A percentile compares a stretch with the other conserved stretches of the same genome.
Conservation (phyloP, 2,329 filamentous ascomycete genomes). For the Periconia digitata region DNA sequence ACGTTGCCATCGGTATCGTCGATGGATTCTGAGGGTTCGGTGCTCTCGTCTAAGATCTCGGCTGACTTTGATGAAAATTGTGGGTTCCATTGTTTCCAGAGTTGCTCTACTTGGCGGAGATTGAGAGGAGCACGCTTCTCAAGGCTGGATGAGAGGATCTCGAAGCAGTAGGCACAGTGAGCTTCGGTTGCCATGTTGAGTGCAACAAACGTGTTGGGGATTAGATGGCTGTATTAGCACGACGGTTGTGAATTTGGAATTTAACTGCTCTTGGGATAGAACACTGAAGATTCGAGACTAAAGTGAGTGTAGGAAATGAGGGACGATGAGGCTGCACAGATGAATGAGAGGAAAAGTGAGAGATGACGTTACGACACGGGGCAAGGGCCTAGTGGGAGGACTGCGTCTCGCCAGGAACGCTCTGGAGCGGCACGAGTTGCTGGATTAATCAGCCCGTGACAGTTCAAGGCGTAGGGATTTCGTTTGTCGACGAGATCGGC, state of each 20-base stretch:
- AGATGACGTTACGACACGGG: slow-evolving; percentile 13
- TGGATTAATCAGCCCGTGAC: slow-evolving; percentile 1
- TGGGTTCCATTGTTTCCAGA: slow-evolving; percentile 63
- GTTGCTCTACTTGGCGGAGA: slow-evolving; percentile 69
- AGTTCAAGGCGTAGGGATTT: slow-evolving; percentile 23
- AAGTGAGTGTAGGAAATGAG: neutral
- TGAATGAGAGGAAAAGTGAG: neutral
- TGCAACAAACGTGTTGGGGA: slow-evolving; percentile 2
- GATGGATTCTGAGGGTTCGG: slow-evolving; percentile 19
- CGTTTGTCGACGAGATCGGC: slow-evolving; percentile 16
- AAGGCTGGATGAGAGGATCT: slow-evolving; percentile 76
- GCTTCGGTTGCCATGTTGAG: slow-evolving; percentile 74
- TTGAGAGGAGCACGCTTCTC: slow-evolving; percentile 67
- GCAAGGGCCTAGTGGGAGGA: slow-evolving; percentile 7
- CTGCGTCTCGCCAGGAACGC: slow-evolving; percentile 11
- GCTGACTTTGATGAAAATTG: slow-evolving; percentile 19
- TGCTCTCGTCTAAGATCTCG: neutral
- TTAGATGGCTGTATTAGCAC: no score
- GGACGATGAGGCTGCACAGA: neutral
- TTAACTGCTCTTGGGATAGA: neutral
- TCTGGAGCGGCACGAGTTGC: slow-evolving; percentile 5
- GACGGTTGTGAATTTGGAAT: neutral
- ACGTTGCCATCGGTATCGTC: slow-evolving; percentile 39
- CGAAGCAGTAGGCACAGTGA: slow-evolving; percentile 94
- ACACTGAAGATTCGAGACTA: neutral